Conservation (phyloP, 202 grass and related monocot species). For the Miscanthus sacchariflorus region DNA sequence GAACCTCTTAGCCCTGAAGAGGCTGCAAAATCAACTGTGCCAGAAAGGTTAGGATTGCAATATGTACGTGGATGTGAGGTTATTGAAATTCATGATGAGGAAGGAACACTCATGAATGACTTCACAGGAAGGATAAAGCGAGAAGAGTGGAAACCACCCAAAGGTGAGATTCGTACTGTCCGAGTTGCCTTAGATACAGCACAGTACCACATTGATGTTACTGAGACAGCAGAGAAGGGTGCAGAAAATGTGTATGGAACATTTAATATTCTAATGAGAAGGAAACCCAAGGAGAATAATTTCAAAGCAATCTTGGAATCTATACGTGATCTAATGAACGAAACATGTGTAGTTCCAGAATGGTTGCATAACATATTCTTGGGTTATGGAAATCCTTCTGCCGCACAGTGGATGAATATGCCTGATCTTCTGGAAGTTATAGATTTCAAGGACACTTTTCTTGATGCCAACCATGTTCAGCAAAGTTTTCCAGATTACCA, state of each 20-base stretch:
- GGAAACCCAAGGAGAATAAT: conserved; percentile 99
- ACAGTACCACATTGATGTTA: conserved; percentile 92
- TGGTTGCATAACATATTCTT: conserved; percentile 99
- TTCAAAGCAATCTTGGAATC: conserved; percentile 99
- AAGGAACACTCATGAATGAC: conserved; percentile 97
- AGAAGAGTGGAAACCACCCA: conserved; percentile 99
- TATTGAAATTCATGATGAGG: conserved; percentile 92
- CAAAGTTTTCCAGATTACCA: conserved; percentile 87
- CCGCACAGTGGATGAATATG: conserved; percentile 94
- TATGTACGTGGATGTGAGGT: conserved; percentile 98
- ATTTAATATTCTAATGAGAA: conserved; percentile 98
- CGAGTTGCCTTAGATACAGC: conserved; percentile 90
- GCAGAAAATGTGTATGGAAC: conserved; percentile 88
- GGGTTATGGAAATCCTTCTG: conserved; percentile 97
- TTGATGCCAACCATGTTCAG: conserved; percentile 77
- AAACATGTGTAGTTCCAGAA: conserved; percentile 97
- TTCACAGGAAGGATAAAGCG: conserved; percentile 97
- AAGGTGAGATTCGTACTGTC: conserved; percentile 94
- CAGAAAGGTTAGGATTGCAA: conserved; percentile 94
- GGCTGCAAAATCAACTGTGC: conserved; percentile 90
- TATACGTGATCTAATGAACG: conserved; percentile 99
- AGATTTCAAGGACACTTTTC: conserved; percentile 99
- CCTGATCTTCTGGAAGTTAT: conserved; percentile 82
- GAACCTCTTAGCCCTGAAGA: conserved; percentile 93
- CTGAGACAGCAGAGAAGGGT: conserved; percentile 74